Percentiles rank a stretch among this genome's conserved stretches.
Conservation (phyloP, 768 basidiomycete species). For the Amanita rimosa region DNA sequence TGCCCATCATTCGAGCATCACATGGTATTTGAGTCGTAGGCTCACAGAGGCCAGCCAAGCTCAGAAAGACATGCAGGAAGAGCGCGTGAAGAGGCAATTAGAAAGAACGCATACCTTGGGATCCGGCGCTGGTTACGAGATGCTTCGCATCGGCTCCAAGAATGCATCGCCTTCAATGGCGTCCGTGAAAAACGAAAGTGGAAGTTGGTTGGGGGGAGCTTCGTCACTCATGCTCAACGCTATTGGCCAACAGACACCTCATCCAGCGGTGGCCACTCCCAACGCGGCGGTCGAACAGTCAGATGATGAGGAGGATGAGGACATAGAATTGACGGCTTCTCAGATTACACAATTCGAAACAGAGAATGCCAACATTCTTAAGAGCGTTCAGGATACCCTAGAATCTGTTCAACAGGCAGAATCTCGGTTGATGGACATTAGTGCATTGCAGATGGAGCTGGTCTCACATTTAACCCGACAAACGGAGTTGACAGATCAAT, state of each 20-base stretch:
- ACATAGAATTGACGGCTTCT: constrained; percentile 71
- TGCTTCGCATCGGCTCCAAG: constrained; percentile 29
- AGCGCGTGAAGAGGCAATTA: constrained; percentile 78
- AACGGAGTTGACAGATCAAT: constrained; percentile 84
- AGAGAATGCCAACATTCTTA: constrained; percentile 82
- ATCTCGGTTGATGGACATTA: constrained; percentile 85
- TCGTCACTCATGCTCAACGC: constrained; percentile 48
- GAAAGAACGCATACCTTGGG: constrained; percentile 81
- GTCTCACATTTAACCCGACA: constrained; percentile 81
- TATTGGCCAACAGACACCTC: constrained; percentile 11
- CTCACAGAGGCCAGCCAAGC: constrained; percentile 69
- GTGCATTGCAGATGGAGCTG: constrained; percentile 85
- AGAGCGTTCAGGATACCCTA: constrained; percentile 75
- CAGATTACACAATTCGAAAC: constrained; percentile 90
- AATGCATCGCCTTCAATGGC: constrained; percentile 13
- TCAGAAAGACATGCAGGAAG: constrained; percentile 89
- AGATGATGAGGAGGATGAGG: constrained; percentile 68
- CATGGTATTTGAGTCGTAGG: constrained; percentile 80
- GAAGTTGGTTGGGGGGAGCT: constrained; percentile 49
- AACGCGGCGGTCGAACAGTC: constrained; percentile 23
- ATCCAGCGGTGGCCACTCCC: constrained; percentile 32
- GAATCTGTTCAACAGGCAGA: constrained; percentile 90
- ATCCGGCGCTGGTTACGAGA: constrained; percentile 62
- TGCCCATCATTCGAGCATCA: constrained; percentile 89
- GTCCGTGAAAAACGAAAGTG: constrained; percentile 13